phyloP scores from a whole-genome alignment of 108 stramenopile species.

The Cyclotella kingstonii region DNA sequence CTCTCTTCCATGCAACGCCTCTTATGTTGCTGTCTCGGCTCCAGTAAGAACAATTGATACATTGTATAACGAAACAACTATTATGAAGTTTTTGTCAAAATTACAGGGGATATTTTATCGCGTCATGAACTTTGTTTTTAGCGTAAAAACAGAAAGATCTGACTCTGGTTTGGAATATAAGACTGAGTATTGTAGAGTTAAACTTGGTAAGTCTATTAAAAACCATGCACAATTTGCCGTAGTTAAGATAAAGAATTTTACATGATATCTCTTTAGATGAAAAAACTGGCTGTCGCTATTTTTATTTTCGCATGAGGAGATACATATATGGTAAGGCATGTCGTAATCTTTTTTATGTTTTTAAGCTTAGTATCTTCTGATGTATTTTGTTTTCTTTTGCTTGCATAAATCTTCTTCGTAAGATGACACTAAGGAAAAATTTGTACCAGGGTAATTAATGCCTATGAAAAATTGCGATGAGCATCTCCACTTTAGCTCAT shows the following conservation, averaged over 20 bases:
- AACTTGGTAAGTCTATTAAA: slow-evolving; percentile 4
- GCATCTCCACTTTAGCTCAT: too few relatives aligned
- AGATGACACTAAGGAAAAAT: slow-evolving; percentile 11
- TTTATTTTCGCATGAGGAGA: slow-evolving; percentile 48
- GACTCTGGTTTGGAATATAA: slow-evolving; percentile 5
- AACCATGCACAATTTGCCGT: too few relatives aligned
- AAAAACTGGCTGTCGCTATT: slow-evolving; percentile 38
- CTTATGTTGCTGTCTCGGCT: slow-evolving; percentile 51
- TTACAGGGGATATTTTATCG: slow-evolving; percentile 7
- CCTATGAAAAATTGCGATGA: too few relatives aligned
- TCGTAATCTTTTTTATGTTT: too few relatives aligned
- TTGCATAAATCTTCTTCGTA: too few relatives aligned
- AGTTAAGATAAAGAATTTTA: too few relatives aligned
- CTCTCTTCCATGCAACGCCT: slow-evolving; percentile 43
- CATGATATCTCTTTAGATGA: too few relatives aligned
- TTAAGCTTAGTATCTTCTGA: too few relatives aligned
- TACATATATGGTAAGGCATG: slow-evolving; percentile 41
- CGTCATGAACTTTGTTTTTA: slow-evolving; percentile 29
- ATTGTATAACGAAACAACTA: slow-evolving; percentile 12
- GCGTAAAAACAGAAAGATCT: slow-evolving; percentile 12
- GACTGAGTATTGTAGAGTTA: slow-evolving; percentile 30
- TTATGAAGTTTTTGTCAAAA: slow-evolving; percentile 5
- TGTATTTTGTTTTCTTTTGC: too few relatives aligned
- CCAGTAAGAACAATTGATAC: slow-evolving; percentile 20
- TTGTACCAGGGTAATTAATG: slow-evolving; percentile 33